Evolutionary conservation across 2,329 filamentous ascomycete species (phyloP).

Genomic region (Penicillium sp.): DNA sequence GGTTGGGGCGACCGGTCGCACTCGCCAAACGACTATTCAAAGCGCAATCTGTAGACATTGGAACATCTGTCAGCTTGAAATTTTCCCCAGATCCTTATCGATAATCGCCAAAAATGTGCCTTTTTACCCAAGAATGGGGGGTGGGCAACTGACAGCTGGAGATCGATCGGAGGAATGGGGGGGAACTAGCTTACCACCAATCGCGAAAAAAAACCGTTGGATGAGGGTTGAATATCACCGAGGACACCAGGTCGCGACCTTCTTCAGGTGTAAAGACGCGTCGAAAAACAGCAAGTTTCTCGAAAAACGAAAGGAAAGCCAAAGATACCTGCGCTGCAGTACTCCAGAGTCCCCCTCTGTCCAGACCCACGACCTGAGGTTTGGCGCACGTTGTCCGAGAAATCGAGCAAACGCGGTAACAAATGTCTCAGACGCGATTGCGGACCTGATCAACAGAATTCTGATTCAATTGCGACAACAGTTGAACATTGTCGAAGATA

Average conservation of each 20-base stretch:
- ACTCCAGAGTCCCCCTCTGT: constrained; percentile 22
- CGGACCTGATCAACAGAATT: constrained; percentile 13
- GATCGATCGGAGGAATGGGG: constrained; percentile 28
- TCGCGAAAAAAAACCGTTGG: constrained; percentile 12
- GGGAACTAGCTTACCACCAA: constrained; percentile 13
- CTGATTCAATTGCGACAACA: constrained; percentile 16
- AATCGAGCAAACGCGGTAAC: constrained; percentile 24
- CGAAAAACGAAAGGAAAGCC: constrained; percentile 16
- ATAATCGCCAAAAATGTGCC: constrained; percentile 19
- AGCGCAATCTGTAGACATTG: constrained; percentile 19
- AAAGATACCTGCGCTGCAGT: constrained; percentile 33
- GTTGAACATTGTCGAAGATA: constrained; percentile 24
- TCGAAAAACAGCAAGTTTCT: constrained; percentile 13
- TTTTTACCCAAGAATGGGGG: constrained; percentile 12
- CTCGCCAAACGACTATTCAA: constrained; percentile 22
- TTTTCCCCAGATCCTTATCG: constrained; percentile 16
- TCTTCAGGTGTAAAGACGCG: constrained; percentile 13
- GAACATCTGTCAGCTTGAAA: constrained; percentile 11
- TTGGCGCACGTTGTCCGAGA: constrained; percentile 22
- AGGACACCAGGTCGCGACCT: constrained; percentile 23
- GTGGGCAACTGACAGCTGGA: constrained; percentile 13
- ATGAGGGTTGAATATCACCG: constrained; percentile 7
- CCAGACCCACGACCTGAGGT: constrained; percentile 20
- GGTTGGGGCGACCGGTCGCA: constrained; percentile 25
- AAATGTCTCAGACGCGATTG: constrained; percentile 25